phyloP scores from a whole-genome alignment of 2,329 filamentous ascomycete species.

The Xylariaceae sp. region DNA sequence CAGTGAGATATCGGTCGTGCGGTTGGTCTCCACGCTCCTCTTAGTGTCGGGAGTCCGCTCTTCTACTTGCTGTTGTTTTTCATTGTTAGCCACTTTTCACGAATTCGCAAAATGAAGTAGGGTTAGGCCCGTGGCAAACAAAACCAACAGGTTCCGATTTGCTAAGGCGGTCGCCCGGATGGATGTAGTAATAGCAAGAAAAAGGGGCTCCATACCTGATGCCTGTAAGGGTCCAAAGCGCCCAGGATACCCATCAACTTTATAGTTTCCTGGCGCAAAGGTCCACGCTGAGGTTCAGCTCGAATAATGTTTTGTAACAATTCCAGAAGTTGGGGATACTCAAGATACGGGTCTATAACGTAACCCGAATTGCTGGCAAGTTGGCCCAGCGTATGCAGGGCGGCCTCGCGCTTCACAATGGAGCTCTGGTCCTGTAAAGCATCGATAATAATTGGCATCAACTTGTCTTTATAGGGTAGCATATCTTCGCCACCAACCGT shows the following conservation, averaged over 20 bases:
- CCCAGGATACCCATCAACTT: constrained; percentile 94
- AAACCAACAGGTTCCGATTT: background rate
- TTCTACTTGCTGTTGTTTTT: constrained; percentile 62
- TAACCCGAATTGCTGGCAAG: constrained; percentile 95
- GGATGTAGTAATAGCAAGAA: constrained; percentile 16
- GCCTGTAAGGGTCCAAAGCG: constrained; percentile 91
- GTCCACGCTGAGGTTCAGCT: constrained; percentile 76
- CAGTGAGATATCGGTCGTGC: constrained; percentile 85
- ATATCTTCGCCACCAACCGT: constrained; percentile 93
- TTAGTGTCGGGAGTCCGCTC: constrained; percentile 82
- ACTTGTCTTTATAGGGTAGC: constrained; percentile 79
- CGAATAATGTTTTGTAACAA: constrained; percentile 92
- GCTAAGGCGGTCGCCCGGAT: background rate
- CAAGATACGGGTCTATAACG: constrained; percentile 91
- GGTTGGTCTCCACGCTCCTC: constrained; percentile 55
- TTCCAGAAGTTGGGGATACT: constrained; percentile 89
- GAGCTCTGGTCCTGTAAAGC: constrained; percentile 93
- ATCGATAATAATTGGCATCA: constrained; percentile 94
- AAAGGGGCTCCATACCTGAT: constrained; percentile 52
- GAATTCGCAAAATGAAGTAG: background rate
- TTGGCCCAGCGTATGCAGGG: constrained; percentile 83
- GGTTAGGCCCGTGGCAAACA: background rate
- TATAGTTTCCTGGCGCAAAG: constrained; percentile 87
- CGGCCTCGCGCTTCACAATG: constrained; percentile 82
- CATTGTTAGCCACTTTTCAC: constrained; percentile 19